These are phyloP conservation scores for Rhizopus microsporus DNA, from an alignment of 371 early-diverging fungal species.

Conservation along the genomic window DNA sequence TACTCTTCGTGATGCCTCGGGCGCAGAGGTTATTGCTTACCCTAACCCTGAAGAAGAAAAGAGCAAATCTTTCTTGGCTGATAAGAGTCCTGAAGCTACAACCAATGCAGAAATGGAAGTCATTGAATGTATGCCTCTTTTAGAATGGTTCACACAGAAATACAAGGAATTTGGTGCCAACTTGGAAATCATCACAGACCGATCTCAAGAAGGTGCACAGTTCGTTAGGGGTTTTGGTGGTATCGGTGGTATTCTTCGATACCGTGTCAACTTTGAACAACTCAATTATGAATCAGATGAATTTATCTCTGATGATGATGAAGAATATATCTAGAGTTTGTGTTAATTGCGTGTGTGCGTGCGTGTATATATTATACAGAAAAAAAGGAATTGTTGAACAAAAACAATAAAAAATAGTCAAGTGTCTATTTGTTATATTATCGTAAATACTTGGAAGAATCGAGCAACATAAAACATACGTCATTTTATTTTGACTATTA, in stretches of 20 bases:
- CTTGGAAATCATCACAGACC: conserved; percentile 97
- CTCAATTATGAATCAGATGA: conserved; percentile 54
- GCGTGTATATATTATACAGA: too few relatives aligned
- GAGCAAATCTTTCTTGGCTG: conserved; percentile 60
- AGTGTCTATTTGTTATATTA: too few relatives aligned
- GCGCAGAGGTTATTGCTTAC: conserved; percentile 70
- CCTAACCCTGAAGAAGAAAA: conserved; percentile 86
- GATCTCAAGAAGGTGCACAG: conserved; percentile 98
- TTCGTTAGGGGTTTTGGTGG: conserved; percentile 99
- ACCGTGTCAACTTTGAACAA: conserved; percentile 89
- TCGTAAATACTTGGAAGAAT: too few relatives aligned
- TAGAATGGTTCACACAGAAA: conserved; percentile 99
- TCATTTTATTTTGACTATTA: not conserved
- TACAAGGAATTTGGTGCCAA: conserved; percentile 96
- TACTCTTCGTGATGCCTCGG: conserved; percentile 73
- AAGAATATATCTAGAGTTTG: conserved; percentile 20
- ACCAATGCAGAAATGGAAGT: conserved; percentile 69
- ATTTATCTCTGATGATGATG: conserved; percentile 45
- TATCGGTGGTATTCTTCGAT: conserved; percentile 96
- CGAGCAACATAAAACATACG: too few relatives aligned
- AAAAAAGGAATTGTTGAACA: too few relatives aligned
- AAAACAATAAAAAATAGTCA: too few relatives aligned
- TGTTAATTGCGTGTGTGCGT: not conserved
- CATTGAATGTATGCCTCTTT: conserved; percentile 76
- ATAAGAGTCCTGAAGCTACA: conserved; percentile 55